Conservation (phyloP, 148 eudicot species). For the Amaranthus hypochondriacus region DNA sequence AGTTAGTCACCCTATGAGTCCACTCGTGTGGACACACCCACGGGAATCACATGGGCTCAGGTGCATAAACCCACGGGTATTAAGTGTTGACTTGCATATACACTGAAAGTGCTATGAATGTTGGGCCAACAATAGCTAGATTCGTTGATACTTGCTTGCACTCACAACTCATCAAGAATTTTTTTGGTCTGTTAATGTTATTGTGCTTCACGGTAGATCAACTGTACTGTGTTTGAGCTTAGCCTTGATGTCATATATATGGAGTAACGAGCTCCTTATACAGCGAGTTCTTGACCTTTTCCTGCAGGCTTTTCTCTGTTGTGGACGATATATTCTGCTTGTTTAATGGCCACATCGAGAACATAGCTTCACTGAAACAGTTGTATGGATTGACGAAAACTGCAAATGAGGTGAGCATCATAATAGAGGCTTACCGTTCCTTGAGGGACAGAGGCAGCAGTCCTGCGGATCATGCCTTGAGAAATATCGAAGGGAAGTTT, state of each 20-base stretch:
- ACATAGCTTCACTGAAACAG: conserved; percentile 75
- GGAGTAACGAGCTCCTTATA: not conserved
- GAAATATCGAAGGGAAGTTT: conserved; percentile 76
- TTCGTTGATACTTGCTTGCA: not conserved
- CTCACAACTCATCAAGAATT: not conserved
- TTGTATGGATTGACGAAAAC: conserved; percentile 78
- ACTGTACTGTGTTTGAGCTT: not conserved
- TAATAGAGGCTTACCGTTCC: conserved; percentile 80
- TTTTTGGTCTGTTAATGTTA: not conserved
- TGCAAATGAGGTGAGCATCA: conserved; percentile 86
- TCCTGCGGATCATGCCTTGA: conserved; percentile 77
- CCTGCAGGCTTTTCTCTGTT: conserved; percentile 60
- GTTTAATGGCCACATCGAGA: conserved; percentile 94
- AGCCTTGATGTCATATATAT: not conserved
- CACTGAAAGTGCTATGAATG: too few relatives aligned
- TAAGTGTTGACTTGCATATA: too few relatives aligned
- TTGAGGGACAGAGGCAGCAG: conserved; percentile 87
- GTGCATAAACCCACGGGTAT: too few relatives aligned
- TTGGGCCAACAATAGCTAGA: not conserved
- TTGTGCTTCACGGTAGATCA: not conserved
- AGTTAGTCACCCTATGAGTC: too few relatives aligned
- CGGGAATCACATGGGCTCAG: too few relatives aligned
- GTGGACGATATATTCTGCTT: conserved; percentile 93
- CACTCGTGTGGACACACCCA: too few relatives aligned
- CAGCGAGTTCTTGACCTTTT: not conserved